These are phyloP conservation scores for Cordyceps pruinosa DNA, from an alignment of 2,329 filamentous ascomycete genomes.

Conservation along the genomic window DNA sequence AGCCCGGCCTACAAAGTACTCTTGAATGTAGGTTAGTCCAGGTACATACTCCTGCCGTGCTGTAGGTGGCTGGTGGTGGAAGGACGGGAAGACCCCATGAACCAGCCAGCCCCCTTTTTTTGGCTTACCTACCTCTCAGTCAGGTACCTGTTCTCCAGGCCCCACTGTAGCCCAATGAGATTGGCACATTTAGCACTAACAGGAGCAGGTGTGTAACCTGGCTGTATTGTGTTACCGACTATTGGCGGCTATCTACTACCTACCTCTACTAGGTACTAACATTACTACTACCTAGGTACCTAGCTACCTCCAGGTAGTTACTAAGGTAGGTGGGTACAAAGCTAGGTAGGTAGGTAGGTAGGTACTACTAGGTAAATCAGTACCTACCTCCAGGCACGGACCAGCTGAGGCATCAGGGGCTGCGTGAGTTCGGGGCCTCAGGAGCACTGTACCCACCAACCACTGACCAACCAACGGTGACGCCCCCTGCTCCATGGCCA, in stretches of 20 bases:
- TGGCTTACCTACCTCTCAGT: background rate
- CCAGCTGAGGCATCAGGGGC: slow-evolving; percentile 11
- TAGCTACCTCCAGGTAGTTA: too few relatives aligned
- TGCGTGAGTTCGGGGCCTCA: slow-evolving; percentile 5
- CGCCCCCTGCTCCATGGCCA: slow-evolving; percentile 6
- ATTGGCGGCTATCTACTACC: too few relatives aligned
- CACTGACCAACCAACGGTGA: slow-evolving; percentile 7
- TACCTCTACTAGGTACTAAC: too few relatives aligned
- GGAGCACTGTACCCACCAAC: slow-evolving; percentile 3
- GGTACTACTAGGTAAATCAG: background rate
- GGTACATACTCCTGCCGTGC: too few relatives aligned
- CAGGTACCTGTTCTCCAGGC: background rate
- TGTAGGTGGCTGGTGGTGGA: too few relatives aligned
- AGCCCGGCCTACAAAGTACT: too few relatives aligned
- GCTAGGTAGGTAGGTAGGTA: background rate
- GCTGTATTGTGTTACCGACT: too few relatives aligned
- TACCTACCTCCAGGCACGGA: slow-evolving; percentile 7
- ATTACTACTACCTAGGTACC: too few relatives aligned
- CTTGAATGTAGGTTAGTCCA: too few relatives aligned
- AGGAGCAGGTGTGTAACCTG: too few relatives aligned
- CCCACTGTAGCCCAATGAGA: too few relatives aligned
- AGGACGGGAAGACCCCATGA: background rate
- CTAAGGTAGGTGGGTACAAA: background rate
- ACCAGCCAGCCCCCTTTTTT: slow-evolving; percentile 2
- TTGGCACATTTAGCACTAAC: too few relatives aligned